Conservation (phyloP, 2,329 filamentous ascomycete genomes). For the Colletotrichum aenigma region DNA sequence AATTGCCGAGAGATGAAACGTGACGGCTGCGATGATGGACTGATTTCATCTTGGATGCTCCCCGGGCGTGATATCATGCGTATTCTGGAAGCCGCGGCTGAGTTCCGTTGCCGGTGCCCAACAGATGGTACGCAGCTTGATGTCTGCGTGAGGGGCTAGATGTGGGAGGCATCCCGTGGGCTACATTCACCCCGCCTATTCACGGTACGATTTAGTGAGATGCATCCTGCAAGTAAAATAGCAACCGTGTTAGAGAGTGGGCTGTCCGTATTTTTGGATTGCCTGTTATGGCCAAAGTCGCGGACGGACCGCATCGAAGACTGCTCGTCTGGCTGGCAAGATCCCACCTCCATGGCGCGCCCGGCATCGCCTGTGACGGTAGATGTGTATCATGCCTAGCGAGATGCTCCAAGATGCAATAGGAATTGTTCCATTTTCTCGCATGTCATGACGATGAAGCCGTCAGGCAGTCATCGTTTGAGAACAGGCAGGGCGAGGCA, state of each 20-base stretch:
- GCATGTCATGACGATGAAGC: background rate
- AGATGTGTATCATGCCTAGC: background rate
- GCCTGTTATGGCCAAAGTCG: background rate
- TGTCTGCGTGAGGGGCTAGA: background rate
- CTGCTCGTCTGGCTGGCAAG: background rate
- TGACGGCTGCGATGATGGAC: background rate
- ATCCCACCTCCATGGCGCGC: background rate
- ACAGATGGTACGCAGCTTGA: background rate
- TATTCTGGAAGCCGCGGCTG: background rate
- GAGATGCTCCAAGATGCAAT: background rate
- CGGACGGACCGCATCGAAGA: background rate
- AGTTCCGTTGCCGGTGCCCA: background rate
- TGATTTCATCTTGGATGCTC: background rate
- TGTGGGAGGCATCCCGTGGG: background rate
- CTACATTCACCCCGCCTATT: background rate
- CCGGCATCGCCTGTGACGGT: background rate
- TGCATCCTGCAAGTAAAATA: background rate
- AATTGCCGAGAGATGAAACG: background rate
- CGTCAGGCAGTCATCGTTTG: background rate
- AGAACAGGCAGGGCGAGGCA: background rate
- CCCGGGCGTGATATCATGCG: slow-evolving; percentile 5
- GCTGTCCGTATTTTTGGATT: background rate
- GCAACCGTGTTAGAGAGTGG: background rate
- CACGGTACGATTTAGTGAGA: background rate
- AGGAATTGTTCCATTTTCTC: background rate